Evolutionary conservation across 2,329 filamentous ascomycete species (phyloP).

Genomic region (Ophiostoma sp.): DNA sequence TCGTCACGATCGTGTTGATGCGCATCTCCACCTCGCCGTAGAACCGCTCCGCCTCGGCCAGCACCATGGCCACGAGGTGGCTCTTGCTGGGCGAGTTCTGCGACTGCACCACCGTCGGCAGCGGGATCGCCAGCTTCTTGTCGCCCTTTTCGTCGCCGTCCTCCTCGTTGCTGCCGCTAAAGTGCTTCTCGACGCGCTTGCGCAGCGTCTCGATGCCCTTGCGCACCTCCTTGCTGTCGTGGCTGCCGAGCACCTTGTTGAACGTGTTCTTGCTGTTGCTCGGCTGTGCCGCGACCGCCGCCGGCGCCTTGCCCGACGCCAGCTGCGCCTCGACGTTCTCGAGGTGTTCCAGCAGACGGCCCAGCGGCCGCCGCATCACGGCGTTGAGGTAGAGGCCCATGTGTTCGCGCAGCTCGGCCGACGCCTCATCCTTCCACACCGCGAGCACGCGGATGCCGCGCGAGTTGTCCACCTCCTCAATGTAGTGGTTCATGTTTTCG

Average conservation of each 20-base stretch:
- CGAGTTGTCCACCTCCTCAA: slow-evolving; percentile 77
- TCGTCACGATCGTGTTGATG: slow-evolving; percentile 54
- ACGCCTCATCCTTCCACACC: slow-evolving; percentile 74
- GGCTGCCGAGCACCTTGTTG: slow-evolving; percentile 75
- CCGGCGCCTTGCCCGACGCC: slow-evolving; percentile 52
- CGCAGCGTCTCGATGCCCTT: slow-evolving; percentile 85
- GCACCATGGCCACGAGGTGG: slow-evolving; percentile 50
- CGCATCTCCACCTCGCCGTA: slow-evolving; percentile 58
- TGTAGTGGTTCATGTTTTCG: slow-evolving; percentile 97
- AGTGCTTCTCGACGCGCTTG: slow-evolving; percentile 95
- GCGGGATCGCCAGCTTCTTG: neutral
- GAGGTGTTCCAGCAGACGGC: slow-evolving; percentile 84
- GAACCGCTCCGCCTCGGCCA: slow-evolving; percentile 57
- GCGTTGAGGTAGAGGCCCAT: slow-evolving; percentile 80
- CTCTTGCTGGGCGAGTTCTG: slow-evolving; percentile 13
- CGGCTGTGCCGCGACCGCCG: slow-evolving; percentile 68
- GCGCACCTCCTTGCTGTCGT: slow-evolving; percentile 78
- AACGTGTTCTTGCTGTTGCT: slow-evolving; percentile 77
- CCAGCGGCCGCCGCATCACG: slow-evolving; percentile 81
- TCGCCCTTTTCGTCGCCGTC: slow-evolving; percentile 2
- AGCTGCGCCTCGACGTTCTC: slow-evolving; percentile 78
- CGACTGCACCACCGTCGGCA: slow-evolving; percentile 31
- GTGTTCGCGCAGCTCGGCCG: slow-evolving; percentile 76
- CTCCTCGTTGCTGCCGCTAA: slow-evolving; percentile 68
- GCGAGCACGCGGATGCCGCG: slow-evolving; percentile 69